Percentiles rank a stretch among this genome's conserved stretches.
phyloP scores from a whole-genome alignment of 2,329 filamentous ascomycete genomes.

The Aspergillus sp. region DNA sequence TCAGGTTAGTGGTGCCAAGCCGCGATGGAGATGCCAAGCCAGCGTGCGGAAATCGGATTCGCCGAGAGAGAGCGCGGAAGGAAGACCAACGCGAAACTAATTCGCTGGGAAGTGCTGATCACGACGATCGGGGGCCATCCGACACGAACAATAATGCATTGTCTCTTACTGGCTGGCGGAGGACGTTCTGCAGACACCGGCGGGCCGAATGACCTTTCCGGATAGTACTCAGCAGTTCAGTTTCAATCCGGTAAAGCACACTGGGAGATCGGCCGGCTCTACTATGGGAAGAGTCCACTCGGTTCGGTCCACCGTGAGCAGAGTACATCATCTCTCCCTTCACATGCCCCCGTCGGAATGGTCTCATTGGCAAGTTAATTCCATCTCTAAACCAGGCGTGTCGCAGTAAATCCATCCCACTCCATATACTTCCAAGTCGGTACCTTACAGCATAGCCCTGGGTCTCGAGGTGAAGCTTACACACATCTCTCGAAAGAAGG shows the following conservation, averaged over 20 bases:
- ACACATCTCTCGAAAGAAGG: background rate
- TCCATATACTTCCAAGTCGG: background rate
- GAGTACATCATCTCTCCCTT: background rate
- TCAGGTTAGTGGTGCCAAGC: background rate
- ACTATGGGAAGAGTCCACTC: background rate
- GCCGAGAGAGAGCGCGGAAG: background rate
- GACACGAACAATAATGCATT: background rate
- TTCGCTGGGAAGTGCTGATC: background rate
- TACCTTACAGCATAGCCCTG: background rate
- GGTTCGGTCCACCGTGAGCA: background rate
- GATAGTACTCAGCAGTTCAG: background rate
- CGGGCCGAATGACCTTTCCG: background rate
- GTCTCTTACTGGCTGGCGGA: background rate
- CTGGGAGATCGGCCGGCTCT: background rate
- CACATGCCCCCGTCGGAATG: background rate
- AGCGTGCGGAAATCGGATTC: background rate
- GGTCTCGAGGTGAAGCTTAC: background rate
- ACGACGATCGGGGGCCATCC: background rate
- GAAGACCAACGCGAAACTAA: background rate
- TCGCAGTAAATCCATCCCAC: background rate
- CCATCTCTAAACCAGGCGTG: background rate
- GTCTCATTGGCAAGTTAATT: background rate
- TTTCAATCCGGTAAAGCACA: background rate
- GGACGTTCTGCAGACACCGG: background rate
- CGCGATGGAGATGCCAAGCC: conserved; percentile 3